A percentile compares a stretch with the other conserved stretches of the same genome.
Evolutionary conservation across 2,329 filamentous ascomycete species (phyloP).

Genomic region (Arachnopeziza araneosa): DNA sequence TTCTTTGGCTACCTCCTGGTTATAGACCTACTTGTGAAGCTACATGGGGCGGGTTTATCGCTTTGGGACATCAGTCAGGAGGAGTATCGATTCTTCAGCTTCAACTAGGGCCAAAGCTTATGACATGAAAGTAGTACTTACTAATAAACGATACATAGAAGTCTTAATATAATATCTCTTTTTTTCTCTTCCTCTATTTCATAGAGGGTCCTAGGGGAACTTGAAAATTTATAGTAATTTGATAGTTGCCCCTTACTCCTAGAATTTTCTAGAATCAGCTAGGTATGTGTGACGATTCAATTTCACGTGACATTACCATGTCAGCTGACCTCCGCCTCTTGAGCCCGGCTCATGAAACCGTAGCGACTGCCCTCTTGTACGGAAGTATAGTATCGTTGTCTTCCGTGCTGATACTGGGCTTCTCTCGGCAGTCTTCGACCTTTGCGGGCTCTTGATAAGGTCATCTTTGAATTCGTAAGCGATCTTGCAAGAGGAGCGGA

Average conservation of each 20-base stretch:
- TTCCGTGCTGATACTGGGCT: slow-evolving; percentile 2
- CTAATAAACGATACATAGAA: slow-evolving; percentile 2
- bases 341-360: neutral
- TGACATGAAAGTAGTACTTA: neutral
- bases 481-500: no score
- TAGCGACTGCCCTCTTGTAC: neutral
- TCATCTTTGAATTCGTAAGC: no score
- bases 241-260: neutral
- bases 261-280: slow-evolving; percentile 4
- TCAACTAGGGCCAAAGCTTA: neutral
- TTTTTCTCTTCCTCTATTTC: slow-evolving; percentile 4
- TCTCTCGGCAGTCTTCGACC: no score
- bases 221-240: slow-evolving; percentile 3
- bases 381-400: neutral
- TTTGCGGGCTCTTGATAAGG: no score
- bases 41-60: slow-evolving; percentile 2
- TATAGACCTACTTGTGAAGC: slow-evolving; percentile 8
- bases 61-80: slow-evolving; percentile 7
- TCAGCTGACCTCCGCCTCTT: neutral
- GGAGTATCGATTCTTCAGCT: slow-evolving; percentile 6
- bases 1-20: slow-evolving; percentile 7
- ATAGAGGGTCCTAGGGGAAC: slow-evolving; percentile 6
- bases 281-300: no score
- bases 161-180: slow-evolving; percentile 6
- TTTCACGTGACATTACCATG: no score